Evolutionary conservation across 2,329 filamentous ascomycete genomes (phyloP), one percentile per base, ranked within the genome.

Genomic region (Stemphylium lycopersici): DNA sequence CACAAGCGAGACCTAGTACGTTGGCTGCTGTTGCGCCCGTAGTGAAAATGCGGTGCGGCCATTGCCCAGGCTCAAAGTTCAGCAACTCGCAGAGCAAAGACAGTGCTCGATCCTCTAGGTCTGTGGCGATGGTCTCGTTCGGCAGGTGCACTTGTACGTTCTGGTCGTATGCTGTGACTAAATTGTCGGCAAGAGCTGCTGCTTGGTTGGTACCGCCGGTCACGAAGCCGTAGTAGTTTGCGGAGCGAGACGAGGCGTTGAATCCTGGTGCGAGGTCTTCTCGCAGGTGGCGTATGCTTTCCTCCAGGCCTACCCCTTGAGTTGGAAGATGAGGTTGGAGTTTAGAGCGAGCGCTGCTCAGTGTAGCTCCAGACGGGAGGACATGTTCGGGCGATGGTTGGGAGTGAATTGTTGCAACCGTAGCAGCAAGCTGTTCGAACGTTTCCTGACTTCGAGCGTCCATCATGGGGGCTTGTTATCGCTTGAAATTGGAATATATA

Each of bases 131-230:
- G 0, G 87, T 89, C 72, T 96, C 90, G 16, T 80, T 78, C 0
- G 91, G 88, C 1, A 96, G 79, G 72, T 97, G 92, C 0, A 96
- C 90, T 53, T 88, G 84, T 4, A 92, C 87, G 73, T 93, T 96
- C 71, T 96, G 91, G 71, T 97, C 93, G 56, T 88, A 84, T 7
- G 85, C 83, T 4, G 87, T 87, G 56, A 93, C 91, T n/a, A 96
- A 77, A 60, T 91, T 89, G 72, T 97, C 93, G 1, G 91, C 93
- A 48, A 90, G 84, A 63, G 89, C 83, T 29, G 92, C 92, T 20
- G 91, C 86, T 5, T 91, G 90, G 0, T 93, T 90, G 6, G 83
- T 81, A 12, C 91, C 90, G 39, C 93, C 93, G 0, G 88, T 96
- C 5, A 97, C 89, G 72, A 97, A 96, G 55, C 91, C 93, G 73